Conservation (phyloP, 768 basidiomycete species). For the Rhodotorula babjevae region DNA sequence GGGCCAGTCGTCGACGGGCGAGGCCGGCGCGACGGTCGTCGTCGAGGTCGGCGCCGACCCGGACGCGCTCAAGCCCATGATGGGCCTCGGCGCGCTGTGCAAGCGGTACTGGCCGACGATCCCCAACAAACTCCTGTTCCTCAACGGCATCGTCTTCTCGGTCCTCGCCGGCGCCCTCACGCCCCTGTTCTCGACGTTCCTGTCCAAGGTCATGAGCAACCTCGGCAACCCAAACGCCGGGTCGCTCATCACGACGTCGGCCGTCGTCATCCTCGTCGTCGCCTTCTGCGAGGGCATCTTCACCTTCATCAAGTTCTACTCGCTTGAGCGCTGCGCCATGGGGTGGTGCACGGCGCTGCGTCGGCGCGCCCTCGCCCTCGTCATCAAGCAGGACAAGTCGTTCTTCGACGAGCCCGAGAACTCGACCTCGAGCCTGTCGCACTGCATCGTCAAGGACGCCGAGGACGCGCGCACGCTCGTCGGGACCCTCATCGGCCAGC, state of each 20-base stretch:
- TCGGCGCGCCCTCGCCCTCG: constrained; percentile 53
- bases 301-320: constrained; percentile 68
- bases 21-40: not conserved
- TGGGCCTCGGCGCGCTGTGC: not conserved
- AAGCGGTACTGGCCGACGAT: constrained; percentile 34
- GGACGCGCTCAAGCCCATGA: not conserved
- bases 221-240: constrained; percentile 43
- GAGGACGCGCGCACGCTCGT: constrained; percentile 80
- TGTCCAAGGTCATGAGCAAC: constrained; percentile 66
- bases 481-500: constrained; percentile 65
- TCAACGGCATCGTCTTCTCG: constrained; percentile 66
- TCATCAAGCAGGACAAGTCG: constrained; percentile 73
- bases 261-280: constrained; percentile 55
- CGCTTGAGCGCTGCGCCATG: constrained; percentile 71
- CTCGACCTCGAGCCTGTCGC: constrained; percentile 60
- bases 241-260: constrained; percentile 45
- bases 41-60: not conserved
- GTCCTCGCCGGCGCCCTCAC: constrained; percentile 76
- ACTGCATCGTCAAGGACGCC: constrained; percentile 76
- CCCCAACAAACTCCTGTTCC: constrained; percentile 66
- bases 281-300: constrained; percentile 72
- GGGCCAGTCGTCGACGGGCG: not conserved
- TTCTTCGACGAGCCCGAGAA: constrained; percentile 76
- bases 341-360: constrained; percentile 70
- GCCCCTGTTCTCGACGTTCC: constrained; percentile 83